Percentiles rank a stretch among this genome's conserved stretches.
phyloP scores from a whole-genome alignment of 73 alveolate species.

The Uronychia binucleata region DNA sequence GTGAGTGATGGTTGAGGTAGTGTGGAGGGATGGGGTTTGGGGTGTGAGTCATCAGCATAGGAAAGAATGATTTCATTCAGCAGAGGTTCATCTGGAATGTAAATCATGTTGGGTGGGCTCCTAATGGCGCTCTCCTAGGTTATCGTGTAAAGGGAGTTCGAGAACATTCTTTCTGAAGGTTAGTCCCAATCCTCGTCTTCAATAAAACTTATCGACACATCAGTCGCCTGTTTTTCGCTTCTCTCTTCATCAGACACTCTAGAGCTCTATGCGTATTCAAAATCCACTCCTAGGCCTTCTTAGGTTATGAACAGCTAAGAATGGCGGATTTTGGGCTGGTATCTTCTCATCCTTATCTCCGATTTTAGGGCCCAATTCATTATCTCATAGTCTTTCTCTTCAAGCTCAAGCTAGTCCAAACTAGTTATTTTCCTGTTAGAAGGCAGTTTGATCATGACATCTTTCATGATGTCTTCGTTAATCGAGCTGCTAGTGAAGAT shows the following conservation, averaged over 20 bases:
- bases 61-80: not conserved
- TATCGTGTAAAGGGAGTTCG: not conserved
- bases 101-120: not conserved
- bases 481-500: not conserved
- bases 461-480: not conserved
- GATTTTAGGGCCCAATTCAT: not conserved
- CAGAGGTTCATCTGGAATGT: not conserved
- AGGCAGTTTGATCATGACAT: not conserved
- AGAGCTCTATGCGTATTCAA: too few species aligned
- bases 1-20: too few species aligned
- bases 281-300: too few species aligned
- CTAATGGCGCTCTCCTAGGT: not conserved
- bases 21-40: too few species aligned
- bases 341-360: not conserved
- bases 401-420: not conserved
- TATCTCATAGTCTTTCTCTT: not conserved
- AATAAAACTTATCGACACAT: too few species aligned
- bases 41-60: not conserved
- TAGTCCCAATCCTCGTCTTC: not conserved
- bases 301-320: too few species aligned
- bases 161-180: not conserved
- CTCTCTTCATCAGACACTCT: too few species aligned
- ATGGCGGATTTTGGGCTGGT: too few species aligned
- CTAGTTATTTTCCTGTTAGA: not conserved
- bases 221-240: too few species aligned